Base-by-base conservation (phyloP, 2,329 filamentous ascomycete species). In the Cadophora malorum region DNA sequence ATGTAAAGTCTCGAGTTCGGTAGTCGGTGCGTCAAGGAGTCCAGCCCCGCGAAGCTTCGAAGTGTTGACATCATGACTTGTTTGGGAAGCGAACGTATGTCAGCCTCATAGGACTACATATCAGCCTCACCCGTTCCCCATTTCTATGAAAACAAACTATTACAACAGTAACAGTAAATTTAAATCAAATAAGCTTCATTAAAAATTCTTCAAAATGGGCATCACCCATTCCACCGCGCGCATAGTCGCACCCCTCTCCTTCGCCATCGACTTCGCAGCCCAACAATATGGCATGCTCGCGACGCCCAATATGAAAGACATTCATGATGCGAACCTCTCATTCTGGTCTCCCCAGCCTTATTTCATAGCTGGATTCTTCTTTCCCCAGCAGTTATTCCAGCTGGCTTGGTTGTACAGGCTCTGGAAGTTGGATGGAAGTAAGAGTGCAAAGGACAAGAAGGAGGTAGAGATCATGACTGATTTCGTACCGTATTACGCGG, bases 301-400 rank as follows among this genome's bases (percentile, higher is more conserved):
- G 45, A 79, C 76, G 0, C 86, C 86, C 0, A 87, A 84, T 70
- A 88, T 88, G 86, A 83, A 87, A 71, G 83, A 87, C 61, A 80
- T 88, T 38, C 85, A 88, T 74, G 83, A 88, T 72, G 77, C 78
- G 38, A 87, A 89, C 73, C 78, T 87, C 6, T 86, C 85, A 0
- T 88, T 87, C 74, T 88, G 85, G 79, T 84, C 81, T 0, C 86
- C 86, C 0, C 83, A 88, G 67, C 85, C 86, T 0, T 85, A 81
- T 73, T 86, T 87, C 77, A 87, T 89, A 69, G 86, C 79, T 0
- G 84, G 79, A 19, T 88, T 89, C 79, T 89, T 89, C 80, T 86
- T 86, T 75, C 85, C 85, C 0, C 86, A 89, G 74, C 86, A 88
- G 74, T 73, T 88, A 4, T 83, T 88, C 74, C 85, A 88, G 75